A percentile compares a stretch with the other conserved stretches of the same genome.
Conservation (phyloP, 306 rosid species). For the Lagenaria siceraria region DNA sequence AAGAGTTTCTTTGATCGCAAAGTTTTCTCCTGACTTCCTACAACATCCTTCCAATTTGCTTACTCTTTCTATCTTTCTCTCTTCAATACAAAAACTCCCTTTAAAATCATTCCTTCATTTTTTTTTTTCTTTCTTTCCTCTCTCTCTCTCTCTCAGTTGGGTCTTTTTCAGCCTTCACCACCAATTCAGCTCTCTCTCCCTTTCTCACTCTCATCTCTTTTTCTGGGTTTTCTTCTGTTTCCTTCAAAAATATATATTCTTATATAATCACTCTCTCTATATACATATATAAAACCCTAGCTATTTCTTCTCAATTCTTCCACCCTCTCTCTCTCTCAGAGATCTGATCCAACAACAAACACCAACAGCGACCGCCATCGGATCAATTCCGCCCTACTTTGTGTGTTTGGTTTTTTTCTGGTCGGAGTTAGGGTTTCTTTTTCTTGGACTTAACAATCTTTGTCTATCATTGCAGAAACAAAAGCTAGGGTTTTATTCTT, state of each 20-base stretch:
- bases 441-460: background rate
- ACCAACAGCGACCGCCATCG: background rate
- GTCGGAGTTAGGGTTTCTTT: background rate
- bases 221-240: background rate
- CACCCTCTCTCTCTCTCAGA: background rate
- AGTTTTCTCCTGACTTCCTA: no score
- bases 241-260: background rate
- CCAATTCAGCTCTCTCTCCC: slow-evolving; percentile 1
- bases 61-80: background rate
- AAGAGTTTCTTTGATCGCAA: no score
- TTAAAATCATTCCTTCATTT: background rate
- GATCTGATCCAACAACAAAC: background rate
- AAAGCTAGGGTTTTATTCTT: background rate
- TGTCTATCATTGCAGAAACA: background rate
- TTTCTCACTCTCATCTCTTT: background rate
- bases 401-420: background rate
- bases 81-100: background rate
- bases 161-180: slow-evolving; percentile 2
- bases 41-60: no score
- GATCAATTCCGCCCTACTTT: background rate
- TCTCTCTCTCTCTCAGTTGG: background rate
- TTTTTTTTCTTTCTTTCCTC: no score
- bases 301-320: background rate
- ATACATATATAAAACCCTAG: background rate
- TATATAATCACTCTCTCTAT: background rate